Evolutionary conservation across 2,329 filamentous ascomycete genomes (phyloP), one percentile per base, ranked within the genome.

Genomic region (Bimuria novae-zelandiae): DNA sequence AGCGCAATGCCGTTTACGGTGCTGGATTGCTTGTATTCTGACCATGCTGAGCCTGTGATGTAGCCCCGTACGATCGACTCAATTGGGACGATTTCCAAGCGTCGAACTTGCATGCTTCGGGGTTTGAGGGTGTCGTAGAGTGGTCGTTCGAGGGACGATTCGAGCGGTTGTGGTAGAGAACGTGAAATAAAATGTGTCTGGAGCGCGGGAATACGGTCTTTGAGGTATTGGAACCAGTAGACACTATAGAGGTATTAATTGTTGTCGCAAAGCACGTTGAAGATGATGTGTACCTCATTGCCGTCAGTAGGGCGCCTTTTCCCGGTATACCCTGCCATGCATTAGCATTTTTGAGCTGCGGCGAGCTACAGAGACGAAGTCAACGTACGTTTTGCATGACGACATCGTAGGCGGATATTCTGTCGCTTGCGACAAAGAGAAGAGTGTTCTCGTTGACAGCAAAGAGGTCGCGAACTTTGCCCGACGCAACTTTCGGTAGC

Each of bases 401-500:
- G 64, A 95, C 91, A 82, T 97, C 93, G 80, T 93, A 97, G 51
- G 94, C 94, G 21, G 91, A 96, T 73, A 97, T 94, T 62, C 94
- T 88, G 77, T 97, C 92, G 12, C 90, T 89, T 21, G 90, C 88
- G 50, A 92, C 86, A 70, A 96, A 93, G 51, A 96, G 86, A 4
- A 96, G 83, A 2, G 84, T 88, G 51, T 83, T 76, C 35, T 84
- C 78, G 70, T 90, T 84, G 49, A 95, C 78, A 56, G 84, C 80
- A 74, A 90, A 96, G 32, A 95, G 82, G 68, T 95, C 89, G 67
- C 90, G 85, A 22, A 95, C 91, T 77, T 95, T 95, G 59, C 85
- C 85, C 33, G 81, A 80, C 7, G 84, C 82, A 41, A 88, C 71
- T 47, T 77, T 77, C 29, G 73, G 72, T 29, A 79, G 51, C 41